Evolutionary conservation across 2,329 filamentous ascomycete genomes (phyloP).

Genomic region (Colletotrichum musae): DNA sequence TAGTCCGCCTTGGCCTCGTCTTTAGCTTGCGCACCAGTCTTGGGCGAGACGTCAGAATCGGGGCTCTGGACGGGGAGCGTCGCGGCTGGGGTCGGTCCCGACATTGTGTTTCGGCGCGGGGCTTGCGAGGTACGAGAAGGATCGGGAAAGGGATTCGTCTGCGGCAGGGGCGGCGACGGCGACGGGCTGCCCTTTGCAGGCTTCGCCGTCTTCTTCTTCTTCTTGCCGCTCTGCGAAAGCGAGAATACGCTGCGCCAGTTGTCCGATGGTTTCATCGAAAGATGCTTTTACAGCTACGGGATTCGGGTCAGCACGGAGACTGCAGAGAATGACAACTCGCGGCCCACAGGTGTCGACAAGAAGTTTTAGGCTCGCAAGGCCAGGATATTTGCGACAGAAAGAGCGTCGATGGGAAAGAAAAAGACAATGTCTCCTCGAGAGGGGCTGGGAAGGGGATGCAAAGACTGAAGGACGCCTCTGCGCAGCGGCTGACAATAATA

Average conservation of each 20-base stretch:
- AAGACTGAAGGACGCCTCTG: slow-evolving; percentile 7
- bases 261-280: slow-evolving; percentile 34
- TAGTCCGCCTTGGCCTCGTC: slow-evolving; percentile 46
- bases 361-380: slow-evolving; percentile 1
- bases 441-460: slow-evolving; percentile 1
- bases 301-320: slow-evolving; percentile 30
- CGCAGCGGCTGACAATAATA: background rate
- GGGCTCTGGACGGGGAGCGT: slow-evolving; percentile 51
- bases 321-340: slow-evolving; percentile 11
- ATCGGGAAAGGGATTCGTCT: slow-evolving; percentile 16
- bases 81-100: slow-evolving; percentile 41
- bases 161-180: slow-evolving; percentile 19
- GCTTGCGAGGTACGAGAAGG: slow-evolving; percentile 6
- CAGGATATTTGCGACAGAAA: background rate
- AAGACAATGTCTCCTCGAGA: background rate
- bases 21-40: slow-evolving; percentile 47
- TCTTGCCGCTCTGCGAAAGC: slow-evolving; percentile 37
- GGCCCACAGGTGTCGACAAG: background rate
- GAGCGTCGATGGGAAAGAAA: background rate
- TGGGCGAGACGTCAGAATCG: slow-evolving; percentile 61
- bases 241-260: slow-evolving; percentile 39
- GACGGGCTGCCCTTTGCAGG: slow-evolving; percentile 21
- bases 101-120: slow-evolving; percentile 33
- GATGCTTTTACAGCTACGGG: slow-evolving; percentile 19
- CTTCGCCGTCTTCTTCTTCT: slow-evolving; percentile 32